Percentiles rank a stretch among this genome's conserved stretches.
These are phyloP conservation scores for Wakefieldia striispora DNA, from an alignment of 768 basidiomycete genomes.

Conservation along the genomic window DNA sequence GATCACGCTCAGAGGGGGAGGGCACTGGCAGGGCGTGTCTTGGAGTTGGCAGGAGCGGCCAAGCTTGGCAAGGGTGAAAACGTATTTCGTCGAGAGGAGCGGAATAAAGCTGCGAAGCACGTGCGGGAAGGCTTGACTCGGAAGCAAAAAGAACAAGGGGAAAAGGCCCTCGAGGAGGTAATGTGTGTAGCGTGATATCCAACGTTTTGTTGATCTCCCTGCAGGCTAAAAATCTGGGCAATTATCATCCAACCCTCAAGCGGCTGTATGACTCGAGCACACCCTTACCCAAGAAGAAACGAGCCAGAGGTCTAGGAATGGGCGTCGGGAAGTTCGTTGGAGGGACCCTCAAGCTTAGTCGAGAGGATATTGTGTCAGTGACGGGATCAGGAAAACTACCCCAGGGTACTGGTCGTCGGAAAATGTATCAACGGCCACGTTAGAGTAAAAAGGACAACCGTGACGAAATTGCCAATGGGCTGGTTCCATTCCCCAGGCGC, in stretches of 20 bases:
- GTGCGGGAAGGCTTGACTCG: conserved; percentile 67
- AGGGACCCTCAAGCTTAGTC: conserved; percentile 65
- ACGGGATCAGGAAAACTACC: conserved; percentile 21
- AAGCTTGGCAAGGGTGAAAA: conserved; percentile 77
- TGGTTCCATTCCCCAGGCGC: too few species aligned
- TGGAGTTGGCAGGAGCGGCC: conserved; percentile 66
- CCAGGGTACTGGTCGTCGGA: neutral
- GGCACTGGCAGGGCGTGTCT: conserved; percentile 72
- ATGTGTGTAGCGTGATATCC: conserved; percentile 1
- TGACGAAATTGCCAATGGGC: neutral
- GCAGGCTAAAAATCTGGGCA: conserved; percentile 81
- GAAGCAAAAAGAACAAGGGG: conserved; percentile 58
- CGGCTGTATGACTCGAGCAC: conserved; percentile 51
- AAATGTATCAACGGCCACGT: conserved; percentile 3
- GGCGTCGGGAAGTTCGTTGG: conserved; percentile 75
- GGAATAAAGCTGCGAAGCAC: conserved; percentile 66
- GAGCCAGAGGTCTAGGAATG: conserved; percentile 69
- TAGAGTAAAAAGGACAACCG: conserved; percentile 1
- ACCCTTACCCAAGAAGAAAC: conserved; percentile 37
- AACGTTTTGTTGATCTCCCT: conserved; percentile 6
- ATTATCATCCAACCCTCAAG: conserved; percentile 80
- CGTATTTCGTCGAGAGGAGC: conserved; percentile 56
- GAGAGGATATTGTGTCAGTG: conserved; percentile 52
- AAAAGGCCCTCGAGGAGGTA: conserved; percentile 68
- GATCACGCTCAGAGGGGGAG: conserved; percentile 68